phyloP scores from a whole-genome alignment of 2,329 filamentous ascomycete genomes.

The Calonectria pseudoreteaudii region DNA sequence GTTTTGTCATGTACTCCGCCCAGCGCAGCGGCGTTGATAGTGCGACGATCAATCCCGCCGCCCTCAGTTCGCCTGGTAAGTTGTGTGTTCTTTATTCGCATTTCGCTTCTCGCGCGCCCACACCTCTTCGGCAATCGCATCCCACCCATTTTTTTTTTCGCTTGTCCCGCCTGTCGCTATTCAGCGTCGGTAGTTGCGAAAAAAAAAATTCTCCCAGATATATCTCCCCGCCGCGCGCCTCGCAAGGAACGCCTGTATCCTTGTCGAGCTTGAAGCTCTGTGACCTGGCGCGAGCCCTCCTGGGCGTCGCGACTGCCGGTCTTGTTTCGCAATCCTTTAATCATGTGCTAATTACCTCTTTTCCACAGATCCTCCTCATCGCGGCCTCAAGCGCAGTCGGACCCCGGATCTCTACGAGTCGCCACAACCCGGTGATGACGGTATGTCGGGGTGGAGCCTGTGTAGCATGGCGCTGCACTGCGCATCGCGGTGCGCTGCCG shows the following conservation, averaged over 20 bases:
- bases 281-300: constrained; percentile 20
- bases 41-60: constrained; percentile 92
- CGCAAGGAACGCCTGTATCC: background rate
- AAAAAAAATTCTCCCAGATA: background rate
- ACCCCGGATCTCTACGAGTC: constrained; percentile 76
- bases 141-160: constrained; percentile 15
- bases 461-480: constrained; percentile 51
- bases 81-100: constrained; percentile 40
- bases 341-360: constrained; percentile 41
- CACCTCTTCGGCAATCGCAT: constrained; percentile 28
- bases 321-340: background rate
- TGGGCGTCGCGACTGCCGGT: constrained; percentile 12
- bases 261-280: background rate
- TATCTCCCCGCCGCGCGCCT: constrained; percentile 5
- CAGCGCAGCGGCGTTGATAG: constrained; percentile 80
- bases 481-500: constrained; percentile 43
- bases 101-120: constrained; percentile 29
- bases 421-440: constrained; percentile 71
- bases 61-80: constrained; percentile 83
- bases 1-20: constrained; percentile 52
- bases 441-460: constrained; percentile 68
- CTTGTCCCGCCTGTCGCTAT: constrained; percentile 13
- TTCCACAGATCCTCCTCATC: constrained; percentile 63
- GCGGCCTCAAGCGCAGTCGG: constrained; percentile 83
- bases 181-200: constrained; percentile 20